These are phyloP conservation scores for Neofusicoccum cordaticola DNA, from an alignment of 2,329 filamentous ascomycete species.

Conservation along the genomic window DNA sequence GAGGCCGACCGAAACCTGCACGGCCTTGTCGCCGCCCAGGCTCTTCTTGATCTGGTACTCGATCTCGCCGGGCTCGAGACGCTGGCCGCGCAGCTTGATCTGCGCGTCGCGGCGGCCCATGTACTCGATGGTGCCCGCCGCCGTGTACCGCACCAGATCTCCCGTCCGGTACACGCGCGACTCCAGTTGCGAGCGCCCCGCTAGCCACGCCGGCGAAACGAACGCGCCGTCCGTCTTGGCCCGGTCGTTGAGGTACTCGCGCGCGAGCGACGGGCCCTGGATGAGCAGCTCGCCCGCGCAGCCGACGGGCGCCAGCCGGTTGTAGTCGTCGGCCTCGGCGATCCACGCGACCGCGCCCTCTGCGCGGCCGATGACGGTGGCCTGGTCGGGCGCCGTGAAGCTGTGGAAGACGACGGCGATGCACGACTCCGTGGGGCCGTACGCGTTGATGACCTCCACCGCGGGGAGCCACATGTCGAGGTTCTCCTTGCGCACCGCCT, in stretches of 20 bases:
- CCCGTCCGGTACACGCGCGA: constrained; percentile 33
- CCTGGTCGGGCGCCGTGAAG: background rate
- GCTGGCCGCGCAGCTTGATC: constrained; percentile 43
- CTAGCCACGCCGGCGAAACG: constrained; percentile 29
- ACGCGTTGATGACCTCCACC: constrained; percentile 37
- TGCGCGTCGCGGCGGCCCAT: constrained; percentile 34
- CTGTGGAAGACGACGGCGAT: background rate
- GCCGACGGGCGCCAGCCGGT: constrained; percentile 32
- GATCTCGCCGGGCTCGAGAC: constrained; percentile 47
- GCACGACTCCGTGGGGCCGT: constrained; percentile 25
- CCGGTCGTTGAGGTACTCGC: constrained; percentile 29
- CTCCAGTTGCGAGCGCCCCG: constrained; percentile 15
- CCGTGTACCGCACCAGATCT: constrained; percentile 33
- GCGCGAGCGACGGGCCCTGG: constrained; percentile 53
- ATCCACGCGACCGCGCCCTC: constrained; percentile 25
- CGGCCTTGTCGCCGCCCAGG: background rate
- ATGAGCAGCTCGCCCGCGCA: constrained; percentile 54
- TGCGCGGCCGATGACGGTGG: background rate
- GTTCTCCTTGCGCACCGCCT: constrained; percentile 23
- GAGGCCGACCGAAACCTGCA: background rate
- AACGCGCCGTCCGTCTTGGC: constrained; percentile 26
- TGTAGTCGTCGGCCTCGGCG: constrained; percentile 30
- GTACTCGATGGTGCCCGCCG: constrained; percentile 34
- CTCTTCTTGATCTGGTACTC: constrained; percentile 39
- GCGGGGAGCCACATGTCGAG: constrained; percentile 27